Base-by-base conservation (phyloP, 2,329 filamentous ascomycete genomes). In the Ceratocystis smalleyi region DNA sequence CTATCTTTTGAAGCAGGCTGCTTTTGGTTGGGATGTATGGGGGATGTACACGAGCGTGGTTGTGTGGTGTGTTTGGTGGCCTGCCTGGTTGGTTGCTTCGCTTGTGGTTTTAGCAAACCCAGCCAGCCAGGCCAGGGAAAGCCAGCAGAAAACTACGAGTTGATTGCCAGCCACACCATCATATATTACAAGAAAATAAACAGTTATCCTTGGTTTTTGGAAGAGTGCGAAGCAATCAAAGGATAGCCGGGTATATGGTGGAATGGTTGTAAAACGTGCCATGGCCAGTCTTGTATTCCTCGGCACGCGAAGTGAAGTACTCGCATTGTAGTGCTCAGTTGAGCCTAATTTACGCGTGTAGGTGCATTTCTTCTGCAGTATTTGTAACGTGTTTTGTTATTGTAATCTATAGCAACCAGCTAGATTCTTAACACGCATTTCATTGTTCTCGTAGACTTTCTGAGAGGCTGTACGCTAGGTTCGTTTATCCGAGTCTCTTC, bases 41-140 rank as follows among this genome's bases (percentile, higher is more conserved):
- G 89, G 90, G 1, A 83, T 94, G 81, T 95, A 91, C 77, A 95
- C 91, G 1, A 86, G 89, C 66, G 84, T 96, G 19, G 83, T 95
- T 10, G 81, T 96, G n/a, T 96, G 91, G 89, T 88, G 90, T 72
- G 85, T 96, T 54, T 96, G 91, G 91, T 94, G 90, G 87, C 91
- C 91, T 0, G 90, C 89, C 6, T 96, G 91, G 91, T 73, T 94
- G 45, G 81, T 85, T 5, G 88, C 81, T 1, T 76, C 78, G 66
- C 73, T 84, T 5, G 76, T 81, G 27, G 77, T 84, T 55, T 74
- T 83, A 64, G 40, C 64, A 30, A 65, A 40, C 49, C 47, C 35
- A n/a, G 35, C 35, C 10, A 40, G 35, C 4, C 35, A 40, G 12
- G 35, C 3, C 4, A 40, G 35, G 35, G 10, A 4, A 40, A 40